These are phyloP conservation scores for Cladobotryum mycophilum DNA, from an alignment of 2,329 filamentous ascomycete genomes.

Conservation along the genomic window DNA sequence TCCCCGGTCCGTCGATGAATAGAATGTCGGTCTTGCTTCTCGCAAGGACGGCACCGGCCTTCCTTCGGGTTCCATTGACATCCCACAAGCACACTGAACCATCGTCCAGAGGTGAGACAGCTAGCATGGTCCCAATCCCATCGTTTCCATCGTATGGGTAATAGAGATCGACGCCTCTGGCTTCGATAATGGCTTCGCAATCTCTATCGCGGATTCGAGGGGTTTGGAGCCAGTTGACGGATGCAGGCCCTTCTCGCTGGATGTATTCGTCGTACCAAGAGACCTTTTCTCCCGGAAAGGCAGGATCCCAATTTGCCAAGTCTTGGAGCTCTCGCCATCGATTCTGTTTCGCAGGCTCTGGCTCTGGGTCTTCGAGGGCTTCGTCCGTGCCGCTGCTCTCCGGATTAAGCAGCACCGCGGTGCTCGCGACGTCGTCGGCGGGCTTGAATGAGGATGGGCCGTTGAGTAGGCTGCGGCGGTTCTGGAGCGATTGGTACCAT, in stretches of 20 bases:
- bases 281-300: conserved; percentile 62
- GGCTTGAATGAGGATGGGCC: conserved; percentile 18
- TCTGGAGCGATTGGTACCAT: conserved; percentile 55
- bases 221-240: conserved; percentile 69
- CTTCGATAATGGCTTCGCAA: conserved; percentile 51
- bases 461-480: conserved; percentile 26
- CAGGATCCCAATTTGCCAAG: conserved; percentile 77
- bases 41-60: conserved; percentile 57
- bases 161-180: conserved; percentile 67
- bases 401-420: conserved; percentile 21
- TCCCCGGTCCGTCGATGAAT: conserved; percentile 45
- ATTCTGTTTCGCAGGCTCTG: background rate
- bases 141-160: conserved; percentile 46
- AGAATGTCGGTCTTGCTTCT: conserved; percentile 63
- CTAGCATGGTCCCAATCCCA: conserved; percentile 39
- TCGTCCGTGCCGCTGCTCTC: conserved; percentile 16
- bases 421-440: background rate
- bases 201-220: conserved; percentile 41
- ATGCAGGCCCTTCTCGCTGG: conserved; percentile 69
- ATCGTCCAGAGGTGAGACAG: conserved; percentile 76
- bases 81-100: conserved; percentile 88
- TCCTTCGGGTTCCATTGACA: conserved; percentile 48
- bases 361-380: background rate
- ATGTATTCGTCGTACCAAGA: conserved; percentile 90
- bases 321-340: conserved; percentile 38